Base-by-base conservation (phyloP, 2,329 filamentous ascomycete genomes). In the Phyllosticta paracitricarpa region DNA sequence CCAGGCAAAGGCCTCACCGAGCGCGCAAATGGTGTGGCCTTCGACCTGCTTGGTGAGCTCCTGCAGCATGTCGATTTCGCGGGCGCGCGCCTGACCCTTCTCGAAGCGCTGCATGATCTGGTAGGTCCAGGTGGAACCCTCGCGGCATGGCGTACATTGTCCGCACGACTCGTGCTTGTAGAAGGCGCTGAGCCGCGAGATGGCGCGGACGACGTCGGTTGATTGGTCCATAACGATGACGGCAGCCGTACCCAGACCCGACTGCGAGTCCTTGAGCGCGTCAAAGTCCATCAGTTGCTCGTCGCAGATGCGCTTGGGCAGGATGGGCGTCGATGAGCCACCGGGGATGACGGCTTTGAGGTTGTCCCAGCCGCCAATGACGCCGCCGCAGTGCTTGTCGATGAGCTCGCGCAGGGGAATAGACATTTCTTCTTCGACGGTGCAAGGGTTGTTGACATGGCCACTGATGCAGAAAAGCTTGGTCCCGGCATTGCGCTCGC, bases 161-260 rank as follows among this genome's bases (percentile, higher is more conserved):
- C 94, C 94, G 77, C 94, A 99, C 67, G 87, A 92, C 82, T 99
- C 94, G 81, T 99, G 94, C 77, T 92, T 89, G 82, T 99, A 99
- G 82, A 99, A 99, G 76, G 93, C 90, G 70, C 89, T 90, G 69
- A 99, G 85, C 69, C 94, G 88, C 66, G 89, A 87, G 73, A 99
- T 97, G 72, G 91, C 90, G 66, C 93, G 89, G 67, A 99, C 91
- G 58, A 99, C 89, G 75, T 99, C 94, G 66, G 94, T 89, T 71
- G 88, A 93, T 83, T 97, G 95, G 79, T 99, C 94, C 89, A 99
- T 96, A 75, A 99, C 94, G 71, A 99, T 96, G 68, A 99, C 93
- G 62, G 94, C 94, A 3, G 94, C 94, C 6, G 94, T 99, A 68
- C 94, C 94, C 14, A 99, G 87, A 84, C 94, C 94, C 64, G 91